Base-by-base conservation (phyloP, 2,329 filamentous ascomycete species). In the Periconia sp. region DNA sequence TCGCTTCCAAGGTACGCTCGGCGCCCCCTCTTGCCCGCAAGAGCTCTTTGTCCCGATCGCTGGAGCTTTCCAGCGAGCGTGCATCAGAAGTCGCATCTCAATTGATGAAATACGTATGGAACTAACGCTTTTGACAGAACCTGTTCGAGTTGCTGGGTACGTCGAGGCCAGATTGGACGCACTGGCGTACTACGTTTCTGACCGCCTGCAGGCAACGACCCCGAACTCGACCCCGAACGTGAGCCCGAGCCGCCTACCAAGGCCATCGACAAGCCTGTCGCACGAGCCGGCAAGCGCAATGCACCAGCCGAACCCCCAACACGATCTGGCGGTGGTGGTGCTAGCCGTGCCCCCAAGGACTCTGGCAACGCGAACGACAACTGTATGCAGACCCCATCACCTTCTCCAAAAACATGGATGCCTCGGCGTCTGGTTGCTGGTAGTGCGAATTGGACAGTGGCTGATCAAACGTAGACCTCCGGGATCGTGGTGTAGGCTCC, bases 121-220 rank as follows among this genome's bases (percentile, higher is more conserved):
- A 54, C 74, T 80, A 61, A 79, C 61, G 48, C 49, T 34, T 34
- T 40, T 49, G 43, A 36, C 59, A 97, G 94, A 99, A 99, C 84
- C 86, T 89, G 71, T 97, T 89, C 84, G 92, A 94, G 84, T 87
- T 95, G 80, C 90, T 99, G 83, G 92, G 94, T 97, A 95, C 59
- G 69, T 59, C 36, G 26, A 39, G 23, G 38, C 42, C 42, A 29
- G 36, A 39, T 38, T 29, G 15, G 21, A 48, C 47, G 48, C 35
- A n/a, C 22, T 39, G 43, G 17, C 58, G 61, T 52, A 63, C 37
- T 16, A 35, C n/a, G n/a, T n/a, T n/a, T 57, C 56, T 50, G 16
- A 35, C 19, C 7, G 11, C 17, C 10, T 53, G 58, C 71, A 86
- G 84, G 84, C 73, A 86, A 87, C 74, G 83, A 86, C 71, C 82